phyloP scores from a whole-genome alignment of 805 yeast species.

The Lipomyces lipofer region DNA sequence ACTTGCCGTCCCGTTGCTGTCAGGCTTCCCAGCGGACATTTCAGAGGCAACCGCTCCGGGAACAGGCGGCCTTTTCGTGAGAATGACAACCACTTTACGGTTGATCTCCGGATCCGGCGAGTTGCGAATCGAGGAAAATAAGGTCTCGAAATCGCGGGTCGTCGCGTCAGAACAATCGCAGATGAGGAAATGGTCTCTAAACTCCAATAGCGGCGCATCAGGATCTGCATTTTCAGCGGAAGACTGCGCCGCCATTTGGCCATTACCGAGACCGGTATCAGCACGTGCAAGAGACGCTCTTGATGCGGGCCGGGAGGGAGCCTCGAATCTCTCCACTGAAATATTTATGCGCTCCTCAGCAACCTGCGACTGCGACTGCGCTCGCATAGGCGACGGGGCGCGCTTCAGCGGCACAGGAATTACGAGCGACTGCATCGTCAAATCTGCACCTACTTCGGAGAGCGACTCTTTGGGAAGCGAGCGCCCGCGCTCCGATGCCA shows the following conservation, averaged over 20 bases:
- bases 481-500: too few species aligned
- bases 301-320: background rate
- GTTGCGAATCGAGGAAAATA: constrained; percentile 10
- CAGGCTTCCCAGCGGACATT: background rate
- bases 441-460: too few species aligned
- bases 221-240: background rate
- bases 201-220: background rate
- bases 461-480: too few species aligned
- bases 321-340: too few species aligned
- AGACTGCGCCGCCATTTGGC: background rate
- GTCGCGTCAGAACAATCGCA: constrained; percentile 19
- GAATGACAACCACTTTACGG: background rate
- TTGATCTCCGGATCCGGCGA: constrained; percentile 3
- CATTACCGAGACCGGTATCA: background rate
- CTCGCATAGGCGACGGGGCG: background rate
- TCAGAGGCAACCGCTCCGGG: background rate
- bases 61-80: constrained; percentile 7
- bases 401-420: background rate
- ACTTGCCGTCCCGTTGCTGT: background rate
- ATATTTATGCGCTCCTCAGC: background rate
- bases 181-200: constrained; percentile 8
- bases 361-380: background rate
- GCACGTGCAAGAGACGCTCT: background rate
- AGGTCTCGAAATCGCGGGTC: constrained; percentile 7
- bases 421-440: background rate